phyloP scores from a whole-genome alignment of 352 stramenopile species.

The Phytophthora citricola region DNA sequence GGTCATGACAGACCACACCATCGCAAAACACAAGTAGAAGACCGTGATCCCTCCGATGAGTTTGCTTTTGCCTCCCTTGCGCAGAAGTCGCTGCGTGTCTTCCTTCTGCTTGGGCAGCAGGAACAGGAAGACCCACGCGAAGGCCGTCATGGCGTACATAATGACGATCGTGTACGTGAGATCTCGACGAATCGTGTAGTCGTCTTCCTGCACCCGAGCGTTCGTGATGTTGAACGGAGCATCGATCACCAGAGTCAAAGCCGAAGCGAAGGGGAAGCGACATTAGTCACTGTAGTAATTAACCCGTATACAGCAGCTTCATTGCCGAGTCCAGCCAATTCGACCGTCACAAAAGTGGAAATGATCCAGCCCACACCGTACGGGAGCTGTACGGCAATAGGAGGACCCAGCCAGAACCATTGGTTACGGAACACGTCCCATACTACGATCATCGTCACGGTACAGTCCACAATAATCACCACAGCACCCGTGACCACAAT shows the following conservation, averaged over 20 bases:
- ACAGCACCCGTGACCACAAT: conserved; percentile 15
- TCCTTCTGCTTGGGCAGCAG: conserved; percentile 13
- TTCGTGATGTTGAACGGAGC: conserved; percentile 15
- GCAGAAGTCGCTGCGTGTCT: conserved; percentile 17
- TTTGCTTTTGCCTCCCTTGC: conserved; percentile 16
- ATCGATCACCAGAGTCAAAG: conserved; percentile 17
- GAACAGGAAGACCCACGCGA: conserved; percentile 20
- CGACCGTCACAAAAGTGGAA: conserved; percentile 27
- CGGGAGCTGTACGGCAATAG: conserved; percentile 18
- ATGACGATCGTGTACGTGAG: conserved; percentile 20
- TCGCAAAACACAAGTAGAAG: conserved; percentile 15
- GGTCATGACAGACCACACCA: conserved; percentile 22
- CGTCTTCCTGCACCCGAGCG: conserved; percentile 9
- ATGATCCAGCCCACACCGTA: conserved; percentile 37
- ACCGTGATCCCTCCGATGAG: conserved; percentile 10
- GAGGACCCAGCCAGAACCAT: conserved; percentile 21
- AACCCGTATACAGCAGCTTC: conserved; percentile 39
- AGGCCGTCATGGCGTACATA: conserved; percentile 21
- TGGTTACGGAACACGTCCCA: not conserved
- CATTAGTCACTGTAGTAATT: conserved; percentile 34
- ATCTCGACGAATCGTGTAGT: conserved; percentile 7
- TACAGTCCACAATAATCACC: conserved; percentile 15
- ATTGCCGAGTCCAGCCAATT: conserved; percentile 29
- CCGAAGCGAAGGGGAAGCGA: conserved; percentile 12
- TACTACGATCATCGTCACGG: not conserved